Percentiles rank a stretch among this genome's conserved stretches.
Evolutionary conservation across 164 flowering plant species (phyloP).

Genomic region (Magnolia sinica): DNA sequence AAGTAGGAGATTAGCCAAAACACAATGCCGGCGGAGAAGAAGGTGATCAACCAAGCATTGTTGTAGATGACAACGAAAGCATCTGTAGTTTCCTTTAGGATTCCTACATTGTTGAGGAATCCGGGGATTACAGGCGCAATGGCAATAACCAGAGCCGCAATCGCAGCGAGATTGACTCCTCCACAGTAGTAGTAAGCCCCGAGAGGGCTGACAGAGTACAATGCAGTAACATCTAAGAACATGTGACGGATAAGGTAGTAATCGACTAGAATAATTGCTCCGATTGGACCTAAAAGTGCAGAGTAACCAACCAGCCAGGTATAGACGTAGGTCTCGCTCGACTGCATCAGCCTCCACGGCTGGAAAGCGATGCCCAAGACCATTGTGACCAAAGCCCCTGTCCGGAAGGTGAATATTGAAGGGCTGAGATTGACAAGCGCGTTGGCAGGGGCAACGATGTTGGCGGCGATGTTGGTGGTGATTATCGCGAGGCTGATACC

Average conservation of each 20-base stretch:
- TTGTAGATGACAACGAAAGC: conserved; percentile 49
- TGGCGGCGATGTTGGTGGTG: conserved; percentile 91
- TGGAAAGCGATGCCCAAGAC: conserved; percentile 76
- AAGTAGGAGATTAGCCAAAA: conserved; percentile 52
- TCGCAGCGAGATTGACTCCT: conserved; percentile 71
- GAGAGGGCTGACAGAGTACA: conserved; percentile 51
- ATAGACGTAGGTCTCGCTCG: conserved; percentile 91
- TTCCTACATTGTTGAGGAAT: conserved; percentile 68
- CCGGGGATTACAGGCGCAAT: conserved; percentile 88
- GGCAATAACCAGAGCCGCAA: conserved; percentile 55
- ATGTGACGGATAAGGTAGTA: conserved; percentile 57
- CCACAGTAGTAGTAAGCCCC: conserved; percentile 66
- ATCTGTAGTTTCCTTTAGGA: conserved; percentile 34
- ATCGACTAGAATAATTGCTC: conserved; percentile 69
- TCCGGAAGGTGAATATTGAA: conserved; percentile 56
- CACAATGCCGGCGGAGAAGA: conserved; percentile 54
- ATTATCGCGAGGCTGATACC: conserved; percentile 79
- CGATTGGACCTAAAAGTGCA: conserved; percentile 82
- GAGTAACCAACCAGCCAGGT: conserved; percentile 92
- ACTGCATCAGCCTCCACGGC: conserved; percentile 81
- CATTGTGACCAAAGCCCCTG: conserved; percentile 83
- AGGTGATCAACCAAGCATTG: conserved; percentile 89
- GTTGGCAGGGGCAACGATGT: conserved; percentile 92
- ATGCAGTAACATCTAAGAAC: conserved; percentile 43
- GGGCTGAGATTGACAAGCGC: conserved; percentile 87